A percentile compares a stretch with the other conserved stretches of the same genome.
Evolutionary conservation across 345 rosid species (phyloP).

Genomic region (Eucalyptus regnans): DNA sequence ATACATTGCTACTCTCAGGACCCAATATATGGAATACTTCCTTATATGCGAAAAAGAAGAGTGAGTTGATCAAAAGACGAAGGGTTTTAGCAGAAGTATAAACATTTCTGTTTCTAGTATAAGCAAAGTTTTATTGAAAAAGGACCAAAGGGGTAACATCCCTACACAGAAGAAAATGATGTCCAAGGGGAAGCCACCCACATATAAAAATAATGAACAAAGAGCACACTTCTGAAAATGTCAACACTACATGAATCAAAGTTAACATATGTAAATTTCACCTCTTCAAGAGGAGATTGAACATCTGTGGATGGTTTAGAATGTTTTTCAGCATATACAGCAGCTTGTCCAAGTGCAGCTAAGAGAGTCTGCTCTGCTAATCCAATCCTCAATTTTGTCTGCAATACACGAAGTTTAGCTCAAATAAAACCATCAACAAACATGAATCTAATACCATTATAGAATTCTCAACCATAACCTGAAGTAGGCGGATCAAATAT

Average conservation of each 20-base stretch:
- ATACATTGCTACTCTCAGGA: neutral
- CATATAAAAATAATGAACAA: neutral
- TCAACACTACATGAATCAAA: neutral
- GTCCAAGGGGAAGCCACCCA: neutral
- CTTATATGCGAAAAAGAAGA: neutral
- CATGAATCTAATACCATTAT: neutral
- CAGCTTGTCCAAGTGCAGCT: slow-evolving; percentile 91
- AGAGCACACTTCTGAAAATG: neutral
- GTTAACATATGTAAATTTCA: neutral
- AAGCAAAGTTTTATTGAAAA: neutral
- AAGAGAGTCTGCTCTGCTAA: slow-evolving; percentile 82
- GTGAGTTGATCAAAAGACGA: neutral
- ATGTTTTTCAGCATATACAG: slow-evolving; percentile 61
- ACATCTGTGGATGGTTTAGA: slow-evolving; percentile 50
- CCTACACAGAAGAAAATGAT: neutral
- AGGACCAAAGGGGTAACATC: neutral
- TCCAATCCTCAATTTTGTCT: slow-evolving; percentile 77
- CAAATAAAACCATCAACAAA: neutral
- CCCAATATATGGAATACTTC: neutral
- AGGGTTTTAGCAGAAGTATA: neutral
- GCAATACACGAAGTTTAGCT: slow-evolving; percentile 1
- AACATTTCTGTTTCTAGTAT: neutral
- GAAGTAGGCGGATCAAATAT: slow-evolving; percentile 86
- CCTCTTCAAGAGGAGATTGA: slow-evolving; percentile 90
- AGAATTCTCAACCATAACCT: slow-evolving; percentile 33